A percentile compares a stretch with the other conserved stretches of the same genome.
These are phyloP conservation scores for Sugiyamaella valdiviana DNA, from an alignment of 805 yeast species.

Conservation along the genomic window DNA sequence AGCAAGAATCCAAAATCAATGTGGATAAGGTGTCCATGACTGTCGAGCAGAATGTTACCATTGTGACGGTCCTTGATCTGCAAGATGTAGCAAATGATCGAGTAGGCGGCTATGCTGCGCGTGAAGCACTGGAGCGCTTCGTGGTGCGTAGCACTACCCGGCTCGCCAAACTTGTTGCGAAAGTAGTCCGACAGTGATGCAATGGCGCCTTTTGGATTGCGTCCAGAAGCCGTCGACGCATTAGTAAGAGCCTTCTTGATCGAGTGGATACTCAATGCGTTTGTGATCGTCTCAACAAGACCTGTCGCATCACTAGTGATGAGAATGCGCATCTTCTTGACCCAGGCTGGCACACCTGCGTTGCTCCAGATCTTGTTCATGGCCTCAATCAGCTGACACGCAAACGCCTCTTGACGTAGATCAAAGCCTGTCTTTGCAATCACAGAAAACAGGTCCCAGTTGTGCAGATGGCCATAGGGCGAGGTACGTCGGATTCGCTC, in stretches of 20 bases:
- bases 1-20: constrained; percentile 93
- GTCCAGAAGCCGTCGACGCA: constrained; percentile 58
- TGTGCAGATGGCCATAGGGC: constrained; percentile 74
- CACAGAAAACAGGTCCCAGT: constrained; percentile 94
- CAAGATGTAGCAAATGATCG: constrained; percentile 79
- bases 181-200: constrained; percentile 78
- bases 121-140: constrained; percentile 84
- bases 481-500: constrained; percentile 74
- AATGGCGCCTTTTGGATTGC: constrained; percentile 62
- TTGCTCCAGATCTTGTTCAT: constrained; percentile 80
- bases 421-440: constrained; percentile 97
- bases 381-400: constrained; percentile 86
- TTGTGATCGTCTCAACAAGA: constrained; percentile 90
- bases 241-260: constrained; percentile 88
- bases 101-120: constrained; percentile 84
- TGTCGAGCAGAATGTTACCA: constrained; percentile 96
- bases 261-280: constrained; percentile 89
- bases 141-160: constrained; percentile 39
- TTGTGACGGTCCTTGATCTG: constrained; percentile 97
- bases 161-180: constrained; percentile 62
- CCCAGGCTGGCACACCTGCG: constrained; percentile 73
- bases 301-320: constrained; percentile 90
- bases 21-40: constrained; percentile 82
- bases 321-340: constrained; percentile 84
- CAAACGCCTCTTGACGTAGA: constrained; percentile 94